Percentiles rank a stretch among this genome's conserved stretches.
phyloP scores from a whole-genome alignment of 75 land plant genomes.

The Pseudotsuga menziesii region DNA sequence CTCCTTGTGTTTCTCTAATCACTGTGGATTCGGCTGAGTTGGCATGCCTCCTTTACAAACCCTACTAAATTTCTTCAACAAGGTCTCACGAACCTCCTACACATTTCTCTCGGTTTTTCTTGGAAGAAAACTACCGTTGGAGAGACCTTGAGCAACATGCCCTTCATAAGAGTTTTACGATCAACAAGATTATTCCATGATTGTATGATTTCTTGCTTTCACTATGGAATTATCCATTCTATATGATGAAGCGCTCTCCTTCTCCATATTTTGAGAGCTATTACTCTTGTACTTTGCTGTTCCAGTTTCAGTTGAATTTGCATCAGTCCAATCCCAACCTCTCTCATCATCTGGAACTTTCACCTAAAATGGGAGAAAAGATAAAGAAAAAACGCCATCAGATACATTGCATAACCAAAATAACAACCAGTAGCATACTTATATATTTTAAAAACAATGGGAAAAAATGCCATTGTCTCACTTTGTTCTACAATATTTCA shows the following conservation, averaged over 20 bases:
- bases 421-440: neutral
- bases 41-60: conserved; percentile 10
- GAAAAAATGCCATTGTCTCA: neutral
- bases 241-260: conserved; percentile 16
- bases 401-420: too few species aligned
- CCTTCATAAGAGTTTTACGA: conserved; percentile 11
- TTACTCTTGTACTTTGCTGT: conserved; percentile 18
- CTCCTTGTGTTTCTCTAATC: neutral
- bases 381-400: too few species aligned
- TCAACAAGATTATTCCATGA: conserved; percentile 14
- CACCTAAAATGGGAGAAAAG: too few species aligned
- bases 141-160: too few species aligned
- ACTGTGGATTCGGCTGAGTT: conserved; percentile 5
- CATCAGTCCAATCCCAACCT: too few species aligned
- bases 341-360: too few species aligned
- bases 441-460: neutral
- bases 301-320: conserved; percentile 20
- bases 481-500: too few species aligned
- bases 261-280: conserved; percentile 16
- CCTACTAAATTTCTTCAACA: conserved; percentile 12
- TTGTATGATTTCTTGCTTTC: conserved; percentile 18
- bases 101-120: too few species aligned
- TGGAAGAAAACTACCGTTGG: too few species aligned
- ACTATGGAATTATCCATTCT: too few species aligned
- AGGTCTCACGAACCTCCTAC: too few species aligned